These are phyloP conservation scores for Monosporozyma servazzii DNA, from an alignment of 805 yeast genomes.

Conservation along the genomic window DNA sequence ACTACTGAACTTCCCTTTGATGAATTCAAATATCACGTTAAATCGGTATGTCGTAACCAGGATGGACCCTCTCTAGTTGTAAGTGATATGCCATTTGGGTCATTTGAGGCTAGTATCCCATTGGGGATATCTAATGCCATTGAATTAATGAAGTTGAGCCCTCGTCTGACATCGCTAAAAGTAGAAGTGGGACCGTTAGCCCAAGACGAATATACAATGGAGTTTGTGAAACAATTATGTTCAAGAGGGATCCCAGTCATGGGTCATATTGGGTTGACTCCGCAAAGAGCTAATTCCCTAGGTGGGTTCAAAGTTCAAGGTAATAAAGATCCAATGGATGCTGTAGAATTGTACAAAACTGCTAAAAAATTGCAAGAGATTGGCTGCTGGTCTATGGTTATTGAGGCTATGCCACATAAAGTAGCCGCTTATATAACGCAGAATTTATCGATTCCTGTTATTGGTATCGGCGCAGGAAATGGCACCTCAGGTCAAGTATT, in stretches of 20 bases:
- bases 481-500: constrained; percentile 80
- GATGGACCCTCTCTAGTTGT: constrained; percentile 40
- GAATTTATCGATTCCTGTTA: constrained; percentile 61
- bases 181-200: constrained; percentile 60
- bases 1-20: constrained; percentile 71
- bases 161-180: constrained; percentile 36
- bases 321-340: constrained; percentile 40
- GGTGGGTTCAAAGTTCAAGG: constrained; percentile 93
- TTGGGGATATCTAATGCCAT: constrained; percentile 71
- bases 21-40: constrained; percentile 68
- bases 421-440: constrained; percentile 59
- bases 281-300: constrained; percentile 67
- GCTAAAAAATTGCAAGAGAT: constrained; percentile 62
- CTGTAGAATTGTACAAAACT: constrained; percentile 50
- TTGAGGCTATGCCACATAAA: constrained; percentile 80
- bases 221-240: constrained; percentile 47
- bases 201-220: constrained; percentile 37
- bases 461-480: constrained; percentile 94
- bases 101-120: constrained; percentile 55
- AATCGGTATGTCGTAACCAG: constrained; percentile 68
- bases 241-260: constrained; percentile 76
- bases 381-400: constrained; percentile 65
- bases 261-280: constrained; percentile 90
- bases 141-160: constrained; percentile 22
- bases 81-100: constrained; percentile 86